Base-by-base conservation (phyloP, 2,329 filamentous ascomycete genomes). In the Alternaria burnsii region DNA sequence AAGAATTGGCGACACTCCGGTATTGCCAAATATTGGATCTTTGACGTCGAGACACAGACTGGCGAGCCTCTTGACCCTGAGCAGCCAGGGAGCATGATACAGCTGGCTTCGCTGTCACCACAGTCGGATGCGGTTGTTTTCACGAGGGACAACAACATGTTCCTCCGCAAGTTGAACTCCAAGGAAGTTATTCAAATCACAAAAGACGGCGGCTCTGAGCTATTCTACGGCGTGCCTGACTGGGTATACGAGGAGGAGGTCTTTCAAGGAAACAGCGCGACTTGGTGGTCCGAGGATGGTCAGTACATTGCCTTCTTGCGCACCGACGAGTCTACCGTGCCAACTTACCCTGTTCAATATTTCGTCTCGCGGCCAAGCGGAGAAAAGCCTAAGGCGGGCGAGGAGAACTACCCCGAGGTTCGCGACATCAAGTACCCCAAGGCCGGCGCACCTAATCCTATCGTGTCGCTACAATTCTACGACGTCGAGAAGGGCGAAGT, bases 391-490 rank as follows among this genome's bases (percentile, higher is more conserved):
- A 78, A 82, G 9, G 81, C 85, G 1, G 93, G 92, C 20, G 87
- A 96, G 67, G 93, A 97, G 76, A 89, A 88, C 53, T 99, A 99
- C 74, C 95, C 95, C 0, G 94, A 98, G 73, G 89, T 94, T 36
- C 88, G 90, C 65, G 83, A 93, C 70, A 96, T 99, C 86, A 99
- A 99, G 79, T 99, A 99, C 72, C 96, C 95, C 48, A 98, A 98
- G 79, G 91, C 95, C 20, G 96, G 95, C 4, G 90, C 94, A 2
- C 93, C 94, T 47, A 99, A 99, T 77, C 95, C 95, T 0, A 87
- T 92, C 14, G 94, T 99, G 4, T 89, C 93, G 62, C 81, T 99
- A 32, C 86, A 92, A 55, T 97, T 98, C 79, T 98, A 94, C 78
- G 94, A 98, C 68, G 83, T 97, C 20, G 84, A 84, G 10, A 91